Percentiles rank a stretch among this genome's conserved stretches.
Conservation (phyloP, 2,329 filamentous ascomycete genomes). For the Talaromyces sp. region DNA sequence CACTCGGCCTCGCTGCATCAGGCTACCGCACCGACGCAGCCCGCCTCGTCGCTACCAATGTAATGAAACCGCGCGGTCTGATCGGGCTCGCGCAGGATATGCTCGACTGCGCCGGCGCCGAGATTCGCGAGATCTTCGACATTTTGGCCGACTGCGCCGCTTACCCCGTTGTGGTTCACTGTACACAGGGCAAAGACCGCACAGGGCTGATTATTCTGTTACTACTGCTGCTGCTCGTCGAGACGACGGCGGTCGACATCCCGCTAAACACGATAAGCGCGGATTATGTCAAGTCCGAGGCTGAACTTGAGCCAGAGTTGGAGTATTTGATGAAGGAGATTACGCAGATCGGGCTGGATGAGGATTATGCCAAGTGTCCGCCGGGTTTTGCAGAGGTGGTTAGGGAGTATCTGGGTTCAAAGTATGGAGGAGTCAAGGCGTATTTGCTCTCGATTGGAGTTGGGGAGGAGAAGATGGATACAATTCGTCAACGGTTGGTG, state of each 20-base stretch:
- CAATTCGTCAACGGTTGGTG: constrained; percentile 23
- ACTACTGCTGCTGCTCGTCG: constrained; percentile 51
- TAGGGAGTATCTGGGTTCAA: constrained; percentile 52
- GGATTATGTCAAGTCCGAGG: constrained; percentile 67
- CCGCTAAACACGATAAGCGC: constrained; percentile 57
- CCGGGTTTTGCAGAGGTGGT: constrained; percentile 60
- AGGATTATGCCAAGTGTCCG: constrained; percentile 67
- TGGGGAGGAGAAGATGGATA: constrained; percentile 38
- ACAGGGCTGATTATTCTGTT: constrained; percentile 69
- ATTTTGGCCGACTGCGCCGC: constrained; percentile 51
- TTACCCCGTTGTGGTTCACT: constrained; percentile 70
- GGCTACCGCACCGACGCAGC: constrained; percentile 68
- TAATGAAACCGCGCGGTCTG: constrained; percentile 69
- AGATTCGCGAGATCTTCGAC: constrained; percentile 67
- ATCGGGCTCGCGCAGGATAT: constrained; percentile 66
- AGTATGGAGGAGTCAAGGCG: constrained; percentile 61
- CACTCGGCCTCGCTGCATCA: constrained; percentile 59
- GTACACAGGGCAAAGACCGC: constrained; percentile 85
- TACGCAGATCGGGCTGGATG: constrained; percentile 62
- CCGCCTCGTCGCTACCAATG: constrained; percentile 62
- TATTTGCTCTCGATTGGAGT: constrained; percentile 66
- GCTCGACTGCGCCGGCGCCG: constrained; percentile 60
- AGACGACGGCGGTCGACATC: constrained; percentile 41
- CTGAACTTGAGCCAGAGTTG: constrained; percentile 57
- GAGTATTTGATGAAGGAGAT: constrained; percentile 66